Percentiles rank a stretch among this genome's conserved stretches.
Evolutionary conservation across 139 green algal species (phyloP).

Genomic region (Tetraselmis chui): DNA sequence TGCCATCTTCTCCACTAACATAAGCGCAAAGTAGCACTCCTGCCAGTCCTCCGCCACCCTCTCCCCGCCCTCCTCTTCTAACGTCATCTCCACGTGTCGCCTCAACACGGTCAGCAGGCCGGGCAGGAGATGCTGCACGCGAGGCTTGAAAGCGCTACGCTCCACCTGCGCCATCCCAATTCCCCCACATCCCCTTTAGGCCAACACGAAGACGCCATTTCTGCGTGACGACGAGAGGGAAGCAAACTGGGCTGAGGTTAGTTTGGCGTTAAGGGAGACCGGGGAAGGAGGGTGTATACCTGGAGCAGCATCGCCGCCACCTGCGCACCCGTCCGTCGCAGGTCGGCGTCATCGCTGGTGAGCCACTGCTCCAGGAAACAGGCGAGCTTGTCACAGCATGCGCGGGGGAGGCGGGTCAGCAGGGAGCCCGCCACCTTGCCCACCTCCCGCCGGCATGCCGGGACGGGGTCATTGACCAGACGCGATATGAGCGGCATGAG

Average conservation of each 20-base stretch:
- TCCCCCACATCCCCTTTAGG: no score
- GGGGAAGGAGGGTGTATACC: no score
- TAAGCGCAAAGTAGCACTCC: constrained; percentile 66
- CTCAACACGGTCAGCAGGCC: constrained; percentile 31
- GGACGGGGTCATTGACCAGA: constrained; percentile 65
- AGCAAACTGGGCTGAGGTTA: no score
- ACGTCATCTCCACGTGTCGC: constrained; percentile 19
- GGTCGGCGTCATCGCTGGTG: constrained; percentile 26
- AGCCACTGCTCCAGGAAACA: constrained; percentile 50
- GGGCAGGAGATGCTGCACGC: constrained; percentile 12
- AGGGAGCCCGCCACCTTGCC: constrained; percentile 46
- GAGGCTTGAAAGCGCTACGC: background rate
- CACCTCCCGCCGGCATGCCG: constrained; percentile 38
- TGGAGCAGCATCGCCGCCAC: no score
- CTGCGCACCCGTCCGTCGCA: constrained; percentile 48
- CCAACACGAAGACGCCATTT: no score
- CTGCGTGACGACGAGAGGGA: no score
- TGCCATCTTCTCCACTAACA: constrained; percentile 66
- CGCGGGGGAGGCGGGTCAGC: constrained; percentile 33
- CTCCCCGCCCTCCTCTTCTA: constrained; percentile 7
- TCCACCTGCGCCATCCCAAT: no score
- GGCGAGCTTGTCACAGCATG: constrained; percentile 36
- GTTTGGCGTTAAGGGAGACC: no score
- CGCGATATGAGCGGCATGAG: constrained; percentile 78
- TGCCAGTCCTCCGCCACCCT: constrained; percentile 52